Evolutionary conservation across 352 stramenopile species (phyloP), one percentile per base, ranked within the genome.

Genomic region (Albugo candida): DNA sequence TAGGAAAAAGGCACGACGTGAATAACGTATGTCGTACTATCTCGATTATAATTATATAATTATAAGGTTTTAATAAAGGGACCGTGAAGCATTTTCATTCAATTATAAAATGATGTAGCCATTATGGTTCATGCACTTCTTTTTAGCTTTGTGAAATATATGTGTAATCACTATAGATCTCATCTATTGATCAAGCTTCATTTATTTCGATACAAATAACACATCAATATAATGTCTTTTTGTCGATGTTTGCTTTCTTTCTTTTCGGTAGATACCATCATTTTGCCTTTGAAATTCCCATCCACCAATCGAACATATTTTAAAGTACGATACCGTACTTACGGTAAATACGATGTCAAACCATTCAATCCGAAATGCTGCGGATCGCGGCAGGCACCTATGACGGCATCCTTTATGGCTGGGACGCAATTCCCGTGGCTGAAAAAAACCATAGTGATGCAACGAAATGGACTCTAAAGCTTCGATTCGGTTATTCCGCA

Each of bases 311-410:
- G 17, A 24, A 19, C 38, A 24, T 24, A 10, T 10, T 31, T 10
- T 31, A n/a, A 31, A 8, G 24, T 31, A 24, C 38, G 38, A 3
- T 24, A 8, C 8, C 20, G 17, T 10, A 43, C 8, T 43, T 24
- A 43, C 38, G 17, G 17, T 24, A 48, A 35, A 42, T 35, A 35
- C 16, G 41, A 19, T 48, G 41, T 17, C 43, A 35, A 48, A 21
- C 16, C n/a, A 20, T 37, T 24, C 19, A 20, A 41, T 17, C 43
- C 16, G 40, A 51, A 17, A 83, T 77, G 64, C 73, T 91, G 41
- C 78, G 76, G 53, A 71, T 92, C 36, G 73, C 87, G 16, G 74
- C 67, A 16, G 79, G 79, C 51, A 89, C 79, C 52, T 92, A 92
- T 51, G 76, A 87, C 56, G 79, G 79, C 47, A 67, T 87, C 39